phyloP scores from a whole-genome alignment of 2,329 filamentous ascomycete genomes.

The Knufia fluminis region DNA sequence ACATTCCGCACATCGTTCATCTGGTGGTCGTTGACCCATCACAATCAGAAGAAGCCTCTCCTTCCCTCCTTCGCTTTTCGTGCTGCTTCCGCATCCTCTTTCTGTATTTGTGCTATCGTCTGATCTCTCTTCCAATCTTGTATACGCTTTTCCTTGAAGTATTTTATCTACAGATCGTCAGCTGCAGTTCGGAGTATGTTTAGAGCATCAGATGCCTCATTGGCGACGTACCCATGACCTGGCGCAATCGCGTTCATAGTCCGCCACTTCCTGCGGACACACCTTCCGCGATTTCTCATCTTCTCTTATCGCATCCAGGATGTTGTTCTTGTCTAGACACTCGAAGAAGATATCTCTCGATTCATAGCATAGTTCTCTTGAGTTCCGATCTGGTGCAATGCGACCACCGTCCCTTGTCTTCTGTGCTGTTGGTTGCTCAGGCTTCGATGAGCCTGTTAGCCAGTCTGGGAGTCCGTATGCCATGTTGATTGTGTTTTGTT shows the following conservation, averaged over 20 bases:
- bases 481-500: too few species aligned
- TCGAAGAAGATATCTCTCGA: constrained; percentile 78
- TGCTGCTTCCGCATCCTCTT: constrained; percentile 61
- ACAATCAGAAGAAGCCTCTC: constrained; percentile 27
- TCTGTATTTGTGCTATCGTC: constrained; percentile 65
- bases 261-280: constrained; percentile 51
- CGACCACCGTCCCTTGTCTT: constrained; percentile 49
- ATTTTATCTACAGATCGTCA: constrained; percentile 60
- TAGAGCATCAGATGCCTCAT: too few species aligned
- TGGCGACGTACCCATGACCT: constrained; percentile 70
- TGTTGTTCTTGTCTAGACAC: constrained; percentile 73
- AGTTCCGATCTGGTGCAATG: constrained; percentile 74
- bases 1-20: background rate
- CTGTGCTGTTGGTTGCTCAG: constrained; percentile 29
- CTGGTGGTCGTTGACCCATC: background rate
- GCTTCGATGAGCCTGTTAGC: constrained; percentile 22
- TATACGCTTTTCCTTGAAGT: constrained; percentile 94
- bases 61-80: constrained; percentile 34
- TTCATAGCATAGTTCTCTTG: constrained; percentile 80
- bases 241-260: constrained; percentile 79
- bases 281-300: constrained; percentile 48
- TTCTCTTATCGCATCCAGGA: constrained; percentile 62
- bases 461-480: constrained; percentile 21
- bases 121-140: constrained; percentile 81
- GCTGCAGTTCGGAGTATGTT: background rate